These are phyloP conservation scores for Chalciporus chontae DNA, from an alignment of 768 basidiomycete genomes.

Conservation along the genomic window DNA sequence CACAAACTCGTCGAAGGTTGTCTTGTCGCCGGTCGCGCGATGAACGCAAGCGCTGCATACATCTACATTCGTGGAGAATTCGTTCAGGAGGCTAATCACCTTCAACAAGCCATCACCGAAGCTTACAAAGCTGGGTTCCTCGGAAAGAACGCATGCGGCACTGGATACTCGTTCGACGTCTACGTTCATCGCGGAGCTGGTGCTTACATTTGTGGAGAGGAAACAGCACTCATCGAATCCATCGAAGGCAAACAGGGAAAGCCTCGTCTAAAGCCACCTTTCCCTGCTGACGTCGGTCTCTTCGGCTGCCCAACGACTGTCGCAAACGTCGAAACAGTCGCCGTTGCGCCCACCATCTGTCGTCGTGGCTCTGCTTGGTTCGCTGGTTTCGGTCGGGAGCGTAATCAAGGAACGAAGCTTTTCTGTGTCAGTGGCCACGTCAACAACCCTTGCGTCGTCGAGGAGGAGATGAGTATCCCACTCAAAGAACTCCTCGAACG, in stretches of 20 bases:
- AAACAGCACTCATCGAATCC: conserved; percentile 96
- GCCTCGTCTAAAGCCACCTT: conserved; percentile 95
- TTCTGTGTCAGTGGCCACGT: conserved; percentile 97
- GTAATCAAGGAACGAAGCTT: conserved; percentile 96
- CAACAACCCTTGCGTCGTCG: conserved; percentile 96
- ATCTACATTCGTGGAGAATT: conserved; percentile 99
- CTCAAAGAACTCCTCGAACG: conserved; percentile 91
- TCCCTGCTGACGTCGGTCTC: conserved; percentile 96
- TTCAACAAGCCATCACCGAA: conserved; percentile 93
- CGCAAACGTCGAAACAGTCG: conserved; percentile 97
- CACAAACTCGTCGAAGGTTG: conserved; percentile 99
- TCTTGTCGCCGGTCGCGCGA: conserved; percentile 91
- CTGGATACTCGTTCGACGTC: conserved; percentile 94
- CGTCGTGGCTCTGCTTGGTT: conserved; percentile 90
- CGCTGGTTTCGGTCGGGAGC: conserved; percentile 83
- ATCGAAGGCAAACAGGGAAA: conserved; percentile 99
- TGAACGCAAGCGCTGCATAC: conserved; percentile 99
- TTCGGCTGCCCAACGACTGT: conserved; percentile 98
- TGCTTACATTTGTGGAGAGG: conserved; percentile 98
- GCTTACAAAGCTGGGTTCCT: conserved; percentile 88
- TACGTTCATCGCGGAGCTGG: conserved; percentile 98
- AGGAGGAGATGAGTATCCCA: conserved; percentile 99
- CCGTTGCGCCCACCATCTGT: conserved; percentile 95
- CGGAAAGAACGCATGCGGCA: conserved; percentile 88
- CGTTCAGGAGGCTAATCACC: conserved; percentile 89